Percentiles rank a stretch among this genome's conserved stretches.
These are phyloP conservation scores for Bolboschoenoplectus hybrid DNA, from an alignment of 202 grass and related monocot species.

Conservation along the genomic window DNA sequence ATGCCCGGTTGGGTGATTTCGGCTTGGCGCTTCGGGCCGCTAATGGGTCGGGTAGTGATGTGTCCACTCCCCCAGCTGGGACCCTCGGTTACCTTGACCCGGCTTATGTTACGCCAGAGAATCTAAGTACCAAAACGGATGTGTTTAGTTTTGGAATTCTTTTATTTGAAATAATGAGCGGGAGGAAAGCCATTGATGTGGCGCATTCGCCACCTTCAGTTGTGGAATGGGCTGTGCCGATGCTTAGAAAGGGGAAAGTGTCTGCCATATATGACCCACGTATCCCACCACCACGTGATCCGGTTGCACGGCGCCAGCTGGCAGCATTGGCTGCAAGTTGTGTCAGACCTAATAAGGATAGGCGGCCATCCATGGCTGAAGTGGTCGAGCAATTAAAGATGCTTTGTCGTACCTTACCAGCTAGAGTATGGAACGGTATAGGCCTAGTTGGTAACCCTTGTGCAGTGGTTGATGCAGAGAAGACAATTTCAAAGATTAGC, in stretches of 20 bases:
- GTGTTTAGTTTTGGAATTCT: slow-evolving; percentile 99
- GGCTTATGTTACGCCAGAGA: slow-evolving; percentile 88
- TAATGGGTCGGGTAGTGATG: slow-evolving; percentile 26
- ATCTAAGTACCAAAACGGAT: slow-evolving; percentile 97
- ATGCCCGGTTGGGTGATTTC: slow-evolving; percentile 92
- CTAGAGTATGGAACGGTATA: slow-evolving; percentile 83
- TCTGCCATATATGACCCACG: slow-evolving; percentile 74
- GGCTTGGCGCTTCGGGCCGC: slow-evolving; percentile 66
- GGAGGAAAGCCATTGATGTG: slow-evolving; percentile 90
- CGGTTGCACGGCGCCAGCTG: slow-evolving; percentile 55
- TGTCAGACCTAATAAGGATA: slow-evolving; percentile 75
- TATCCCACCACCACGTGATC: slow-evolving; percentile 59
- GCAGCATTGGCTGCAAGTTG: slow-evolving; percentile 78
- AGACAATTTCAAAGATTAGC: slow-evolving; percentile 56
- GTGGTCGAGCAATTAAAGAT: slow-evolving; percentile 62
- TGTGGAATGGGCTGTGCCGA: slow-evolving; percentile 92
- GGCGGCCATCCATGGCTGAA: slow-evolving; percentile 78
- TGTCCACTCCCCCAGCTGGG: slow-evolving; percentile 61
- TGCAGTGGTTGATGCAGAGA: slow-evolving; percentile 79
- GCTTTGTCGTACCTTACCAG: slow-evolving; percentile 62
- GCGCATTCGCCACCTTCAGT: slow-evolving; percentile 89
- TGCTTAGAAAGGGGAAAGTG: slow-evolving; percentile 76
- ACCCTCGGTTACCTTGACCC: slow-evolving; percentile 97
- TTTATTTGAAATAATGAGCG: slow-evolving; percentile 97
- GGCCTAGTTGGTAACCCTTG: slow-evolving; percentile 82